phyloP scores from a whole-genome alignment of 1,139 yeast species.

The Geotrichum candidum region DNA sequence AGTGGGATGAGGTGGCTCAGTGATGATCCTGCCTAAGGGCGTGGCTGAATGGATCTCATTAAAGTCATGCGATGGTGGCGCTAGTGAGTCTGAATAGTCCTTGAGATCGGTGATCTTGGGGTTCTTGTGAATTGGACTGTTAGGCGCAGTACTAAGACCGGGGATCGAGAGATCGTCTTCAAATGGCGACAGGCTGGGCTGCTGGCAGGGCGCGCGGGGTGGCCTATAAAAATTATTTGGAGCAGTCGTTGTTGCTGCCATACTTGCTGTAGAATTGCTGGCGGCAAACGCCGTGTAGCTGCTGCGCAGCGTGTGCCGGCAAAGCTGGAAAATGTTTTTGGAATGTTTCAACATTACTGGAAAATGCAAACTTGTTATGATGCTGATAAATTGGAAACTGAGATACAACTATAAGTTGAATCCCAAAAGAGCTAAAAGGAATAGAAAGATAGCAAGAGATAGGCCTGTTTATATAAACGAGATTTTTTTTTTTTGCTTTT shows the following conservation, averaged over 20 bases:
- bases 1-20: not conserved
- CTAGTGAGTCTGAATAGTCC: not conserved
- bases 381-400: not conserved
- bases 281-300: not conserved
- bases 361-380: not conserved
- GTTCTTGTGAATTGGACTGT: not conserved
- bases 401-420: not conserved
- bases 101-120: not conserved
- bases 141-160: not conserved
- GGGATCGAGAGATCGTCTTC: not conserved
- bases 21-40: conserved; percentile 13
- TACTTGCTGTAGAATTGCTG: not conserved
- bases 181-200: not conserved
- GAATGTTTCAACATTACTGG: not conserved
- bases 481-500: not conserved
- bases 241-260: not conserved
- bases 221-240: not conserved
- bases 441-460: not conserved
- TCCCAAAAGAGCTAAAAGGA: not conserved
- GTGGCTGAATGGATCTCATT: conserved; percentile 14
- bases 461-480: not conserved
- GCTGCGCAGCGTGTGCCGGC: not conserved
- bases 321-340: not conserved
- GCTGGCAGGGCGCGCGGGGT: not conserved
- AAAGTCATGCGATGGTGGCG: not conserved